Evolutionary conservation across 1,284 basidiomycete genomes (phyloP).

Genomic region (Ceratobasidium papillatum): DNA sequence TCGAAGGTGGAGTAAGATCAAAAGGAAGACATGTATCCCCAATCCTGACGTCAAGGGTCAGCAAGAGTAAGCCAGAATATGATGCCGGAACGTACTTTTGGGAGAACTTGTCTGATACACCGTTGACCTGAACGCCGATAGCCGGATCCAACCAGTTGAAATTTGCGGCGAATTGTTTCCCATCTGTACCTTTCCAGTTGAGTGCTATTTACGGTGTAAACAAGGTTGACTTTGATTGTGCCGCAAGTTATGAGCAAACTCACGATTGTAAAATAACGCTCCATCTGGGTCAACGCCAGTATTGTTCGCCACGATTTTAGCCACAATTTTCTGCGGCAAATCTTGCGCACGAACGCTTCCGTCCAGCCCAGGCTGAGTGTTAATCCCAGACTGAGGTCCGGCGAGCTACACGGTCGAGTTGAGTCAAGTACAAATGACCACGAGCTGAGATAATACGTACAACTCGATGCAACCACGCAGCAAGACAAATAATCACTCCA

Average conservation of each 20-base stretch:
- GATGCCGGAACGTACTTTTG: slow-evolving; percentile 32
- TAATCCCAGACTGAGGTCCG: slow-evolving; percentile 19
- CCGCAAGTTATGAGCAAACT: not conserved
- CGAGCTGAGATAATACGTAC: not conserved
- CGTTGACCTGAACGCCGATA: slow-evolving; percentile 17
- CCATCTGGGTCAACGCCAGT: not conserved
- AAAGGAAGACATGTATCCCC: slow-evolving; percentile 33
- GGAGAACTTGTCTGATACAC: slow-evolving; percentile 15
- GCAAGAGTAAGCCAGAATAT: no score
- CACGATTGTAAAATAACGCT: slow-evolving; percentile 17
- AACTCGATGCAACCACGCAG: slow-evolving; percentile 32
- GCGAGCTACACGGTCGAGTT: slow-evolving; percentile 18
- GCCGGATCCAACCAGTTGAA: slow-evolving; percentile 35
- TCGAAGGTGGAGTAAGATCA: slow-evolving; percentile 2
- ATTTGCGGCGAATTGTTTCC: slow-evolving; percentile 5
- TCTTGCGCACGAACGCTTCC: slow-evolving; percentile 31
- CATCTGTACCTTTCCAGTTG: not conserved
- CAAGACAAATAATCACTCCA: slow-evolving; percentile 54
- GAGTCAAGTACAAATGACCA: not conserved
- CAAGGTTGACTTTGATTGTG: not conserved
- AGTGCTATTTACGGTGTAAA: not conserved
- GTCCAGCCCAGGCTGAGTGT: slow-evolving; percentile 25
- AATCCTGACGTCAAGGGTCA: not conserved
- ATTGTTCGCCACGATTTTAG: slow-evolving; percentile 1
- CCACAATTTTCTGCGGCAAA: slow-evolving; percentile 27